Evolutionary conservation across 768 basidiomycete species (phyloP), one percentile per base, ranked within the genome.

Genomic region (Termitomyces titanicus): DNA sequence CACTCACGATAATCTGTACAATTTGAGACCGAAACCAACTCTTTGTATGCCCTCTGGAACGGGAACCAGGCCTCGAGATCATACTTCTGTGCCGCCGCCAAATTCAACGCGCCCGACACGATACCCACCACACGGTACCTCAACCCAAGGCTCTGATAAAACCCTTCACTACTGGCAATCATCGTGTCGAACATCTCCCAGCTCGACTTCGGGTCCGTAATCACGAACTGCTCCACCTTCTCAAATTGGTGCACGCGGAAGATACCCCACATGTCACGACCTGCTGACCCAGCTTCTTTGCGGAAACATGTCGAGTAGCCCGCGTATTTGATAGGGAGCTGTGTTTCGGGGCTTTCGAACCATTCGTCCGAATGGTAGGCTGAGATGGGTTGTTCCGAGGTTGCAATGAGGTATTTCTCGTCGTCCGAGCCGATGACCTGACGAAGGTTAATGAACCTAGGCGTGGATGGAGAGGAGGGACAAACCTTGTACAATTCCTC

Each of bases 241-340:
- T 99, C 97, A 62, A 99, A 99, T 72, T 99, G 97, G 68, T 99
- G 97, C 52, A 99, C 96, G 22, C 97, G 92, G 86, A 99, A 99
- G 72, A 98, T 98, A 54, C 97, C 97, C 94, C 97, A 98, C 80
- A 96, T 98, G 63, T 99, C 97, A 53, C 94, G 88, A 3, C 97
- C 97, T 8, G 94, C 94, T 3, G 94, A 90, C 33, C 97, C 97
- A 2, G 97, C 97, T 75, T 99, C 97, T 74, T 98, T 98, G 27
- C 97, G 87, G 88, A 99, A 99, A 71, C 96, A 98, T 15, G 96
- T 98, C 65, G 88, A 92, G 70, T 88, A 92, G 20, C 89, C 89
- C 0, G 90, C 90, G 64, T 89, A 97, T 74, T 81, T 80, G 67
- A 97, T 80, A 1, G 97, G 97, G n/a, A 99, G 85, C 68, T 96